phyloP scores from a whole-genome alignment of 1,139 yeast species.

The Debaryomyces singareniensis region DNA sequence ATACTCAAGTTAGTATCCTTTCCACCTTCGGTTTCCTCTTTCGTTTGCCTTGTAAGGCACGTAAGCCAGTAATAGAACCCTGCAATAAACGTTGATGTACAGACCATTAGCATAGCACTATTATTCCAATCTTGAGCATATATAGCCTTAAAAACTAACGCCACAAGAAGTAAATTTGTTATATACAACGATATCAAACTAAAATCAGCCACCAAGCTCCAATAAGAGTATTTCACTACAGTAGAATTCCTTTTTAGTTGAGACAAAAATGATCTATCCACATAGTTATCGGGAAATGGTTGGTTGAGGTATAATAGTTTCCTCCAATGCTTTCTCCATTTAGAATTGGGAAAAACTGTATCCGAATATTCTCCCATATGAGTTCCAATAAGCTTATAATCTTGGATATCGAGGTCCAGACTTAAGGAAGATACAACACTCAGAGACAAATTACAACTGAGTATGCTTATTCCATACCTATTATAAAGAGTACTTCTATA shows the following conservation, averaged over 20 bases:
- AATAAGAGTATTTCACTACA: conserved; percentile 60
- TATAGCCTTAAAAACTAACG: conserved; percentile 55
- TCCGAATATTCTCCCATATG: not conserved
- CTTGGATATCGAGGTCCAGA: too few relatives aligned
- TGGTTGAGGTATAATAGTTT: conserved; percentile 84
- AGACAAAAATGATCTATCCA: conserved; percentile 71
- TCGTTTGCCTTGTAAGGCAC: not conserved
- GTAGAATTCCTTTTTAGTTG: conserved; percentile 74
- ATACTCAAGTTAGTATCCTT: conserved; percentile 10
- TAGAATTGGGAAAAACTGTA: conserved; percentile 2
- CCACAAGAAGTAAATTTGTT: conserved; percentile 53
- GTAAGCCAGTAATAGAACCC: conserved; percentile 18
- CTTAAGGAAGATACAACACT: too few relatives aligned
- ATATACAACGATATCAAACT: conserved; percentile 63
- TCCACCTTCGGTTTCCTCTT: conserved; percentile 2
- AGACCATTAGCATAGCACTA: conserved; percentile 23
- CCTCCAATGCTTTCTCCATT: conserved; percentile 45
- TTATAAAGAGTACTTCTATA: too few relatives aligned
- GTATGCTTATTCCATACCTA: too few relatives aligned
- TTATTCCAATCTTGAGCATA: conserved; percentile 44
- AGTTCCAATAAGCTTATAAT: not conserved
- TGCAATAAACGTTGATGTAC: conserved; percentile 17
- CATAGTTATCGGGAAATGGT: conserved; percentile 88
- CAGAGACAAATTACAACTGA: too few relatives aligned
- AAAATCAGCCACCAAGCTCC: conserved; percentile 61